Base-by-base conservation (phyloP, 75 land plant genomes). In the Picea glauca region DNA sequence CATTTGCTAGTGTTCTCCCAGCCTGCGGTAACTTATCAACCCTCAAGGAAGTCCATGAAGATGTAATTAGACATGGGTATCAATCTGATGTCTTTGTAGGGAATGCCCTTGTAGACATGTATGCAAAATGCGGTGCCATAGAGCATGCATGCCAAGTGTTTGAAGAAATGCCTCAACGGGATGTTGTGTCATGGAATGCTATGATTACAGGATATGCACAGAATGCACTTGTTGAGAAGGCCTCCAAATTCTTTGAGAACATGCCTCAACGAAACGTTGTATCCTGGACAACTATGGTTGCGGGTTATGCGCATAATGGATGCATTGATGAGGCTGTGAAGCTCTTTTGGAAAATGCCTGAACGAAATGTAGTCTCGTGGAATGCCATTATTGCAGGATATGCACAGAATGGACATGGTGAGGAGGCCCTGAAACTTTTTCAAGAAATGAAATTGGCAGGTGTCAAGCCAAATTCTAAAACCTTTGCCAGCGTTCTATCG, bases 121-220 rank as follows among this genome's bases (percentile, higher is more conserved):
- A 88, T 80, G 87, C 84, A n/a, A 88, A 80, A 79, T 77, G 81
- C 54, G 73, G 77, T 31, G 75, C 64, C 58, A 30, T 78, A 3
- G 77, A 74, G 21, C 68, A 60, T 73, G 93, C 90, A 59, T 72
- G 84, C 7, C 21, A 40, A 32, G 60, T 91, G 61, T 91, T 91
- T 81, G 86, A 84, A 15, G 46, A 75, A 60, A 76, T 81, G 83
- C 2, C 8, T 12, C 40, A 50, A 8, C 80, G 83, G 62, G 86
- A 91, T 82, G 86, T 78, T 56, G 86, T 89, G 60, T 84, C 95
- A 1, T 93, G 93, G 91, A 90, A 83, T 32, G 83, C 93, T 21
- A 91, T 93, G 91, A 89, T 91, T 77, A 81, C 91, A 31, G 95
- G 95, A 33, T 93, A 87, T 81, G 84, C 72, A 0, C 65, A 85